Evolutionary conservation across 2,329 filamentous ascomycete genomes (phyloP).

Genomic region (Domatiomyces catenatus): DNA sequence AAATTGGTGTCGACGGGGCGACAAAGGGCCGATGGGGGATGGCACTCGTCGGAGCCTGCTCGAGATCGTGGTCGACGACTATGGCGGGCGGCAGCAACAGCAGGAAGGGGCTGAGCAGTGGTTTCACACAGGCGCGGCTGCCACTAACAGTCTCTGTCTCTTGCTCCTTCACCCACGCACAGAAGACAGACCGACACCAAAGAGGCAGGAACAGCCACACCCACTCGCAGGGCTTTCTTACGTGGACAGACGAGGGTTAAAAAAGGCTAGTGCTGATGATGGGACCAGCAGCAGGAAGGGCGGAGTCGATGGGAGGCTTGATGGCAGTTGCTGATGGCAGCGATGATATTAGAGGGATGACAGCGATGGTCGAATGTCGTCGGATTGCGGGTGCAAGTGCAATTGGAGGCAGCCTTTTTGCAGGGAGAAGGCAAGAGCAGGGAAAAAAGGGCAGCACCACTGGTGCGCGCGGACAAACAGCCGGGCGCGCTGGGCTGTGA

Average conservation of each 20-base stretch:
- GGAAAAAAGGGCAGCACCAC: neutral
- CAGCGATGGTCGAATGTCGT: neutral
- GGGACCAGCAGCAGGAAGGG: neutral
- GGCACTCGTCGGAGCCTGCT: neutral
- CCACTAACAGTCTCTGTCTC: neutral
- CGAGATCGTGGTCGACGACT: neutral
- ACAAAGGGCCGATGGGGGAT: neutral
- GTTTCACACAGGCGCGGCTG: neutral
- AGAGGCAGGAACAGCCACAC: no score
- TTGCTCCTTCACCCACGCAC: neutral
- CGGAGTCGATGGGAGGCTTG: neutral
- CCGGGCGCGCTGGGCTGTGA: neutral
- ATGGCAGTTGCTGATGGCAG: neutral
- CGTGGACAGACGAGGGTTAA: neutral
- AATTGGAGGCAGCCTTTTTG: neutral
- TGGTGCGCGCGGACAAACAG: no score
- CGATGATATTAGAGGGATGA: neutral
- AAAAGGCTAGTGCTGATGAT: neutral
- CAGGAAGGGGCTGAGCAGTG: neutral
- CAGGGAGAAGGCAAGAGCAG: neutral
- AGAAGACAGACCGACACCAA: neutral
- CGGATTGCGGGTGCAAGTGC: neutral
- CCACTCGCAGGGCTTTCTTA: neutral
- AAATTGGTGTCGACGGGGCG: no score
- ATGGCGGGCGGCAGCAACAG: neutral